Conservation (phyloP, 2,329 filamentous ascomycete species). For the Escovopsis sp. region DNA sequence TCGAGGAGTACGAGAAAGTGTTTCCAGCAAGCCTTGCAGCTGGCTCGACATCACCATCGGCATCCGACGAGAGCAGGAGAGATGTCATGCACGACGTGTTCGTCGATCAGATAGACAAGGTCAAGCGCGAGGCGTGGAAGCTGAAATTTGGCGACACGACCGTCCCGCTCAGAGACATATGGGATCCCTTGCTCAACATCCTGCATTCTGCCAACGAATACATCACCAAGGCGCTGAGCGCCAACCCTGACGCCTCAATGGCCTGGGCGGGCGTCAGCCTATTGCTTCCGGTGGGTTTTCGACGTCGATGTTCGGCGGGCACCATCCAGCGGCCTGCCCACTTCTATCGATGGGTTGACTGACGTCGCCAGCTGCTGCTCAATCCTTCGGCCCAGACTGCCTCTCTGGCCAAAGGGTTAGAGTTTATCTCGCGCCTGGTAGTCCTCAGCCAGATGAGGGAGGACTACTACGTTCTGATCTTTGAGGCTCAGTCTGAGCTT, state of each 20-base stretch:
- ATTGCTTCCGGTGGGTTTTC: not conserved
- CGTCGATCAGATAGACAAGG: not conserved
- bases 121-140: not conserved
- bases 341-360: no score
- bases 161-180: not conserved
- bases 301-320: no score
- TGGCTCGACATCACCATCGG: not conserved
- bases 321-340: no score
- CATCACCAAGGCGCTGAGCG: not conserved
- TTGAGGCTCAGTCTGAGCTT: not conserved
- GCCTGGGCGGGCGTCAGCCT: constrained; percentile 1
- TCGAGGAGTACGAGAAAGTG: not conserved
- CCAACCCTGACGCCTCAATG: not conserved
- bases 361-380: not conserved
- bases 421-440: not conserved
- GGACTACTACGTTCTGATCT: not conserved
- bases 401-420: not conserved
- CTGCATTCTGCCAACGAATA: not conserved
- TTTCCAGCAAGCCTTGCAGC: not conserved
- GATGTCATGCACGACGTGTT: not conserved
- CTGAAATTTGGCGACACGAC: not conserved
- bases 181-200: constrained; percentile 1
- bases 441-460: not conserved
- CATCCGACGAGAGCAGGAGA: not conserved
- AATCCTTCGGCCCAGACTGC: not conserved